A percentile compares a stretch with the other conserved stretches of the same genome.
These are phyloP conservation scores for Bacidia rubella DNA, from an alignment of 495 filamentous ascomycete species.

Conservation along the genomic window DNA sequence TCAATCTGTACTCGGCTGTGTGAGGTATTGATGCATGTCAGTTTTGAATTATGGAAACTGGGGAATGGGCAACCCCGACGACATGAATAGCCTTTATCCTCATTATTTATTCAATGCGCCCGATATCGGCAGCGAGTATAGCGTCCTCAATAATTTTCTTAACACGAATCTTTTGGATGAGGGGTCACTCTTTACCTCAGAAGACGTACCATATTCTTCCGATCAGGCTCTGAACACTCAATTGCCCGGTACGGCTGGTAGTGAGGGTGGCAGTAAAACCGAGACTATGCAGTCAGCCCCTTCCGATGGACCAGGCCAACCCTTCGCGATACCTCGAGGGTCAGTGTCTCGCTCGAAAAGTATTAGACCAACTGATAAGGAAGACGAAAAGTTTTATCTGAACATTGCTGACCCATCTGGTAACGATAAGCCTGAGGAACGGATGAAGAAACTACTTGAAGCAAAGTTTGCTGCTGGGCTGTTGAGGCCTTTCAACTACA, in stretches of 20 bases:
- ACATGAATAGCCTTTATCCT: conserved; percentile 87
- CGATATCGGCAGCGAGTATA: conserved; percentile 91
- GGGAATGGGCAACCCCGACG: conserved; percentile 66
- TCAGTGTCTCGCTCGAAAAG: conserved; percentile 46
- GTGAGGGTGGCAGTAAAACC: conserved; percentile 9
- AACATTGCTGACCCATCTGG: conserved; percentile 91
- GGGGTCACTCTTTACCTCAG: conserved; percentile 48
- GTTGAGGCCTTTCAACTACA: conserved; percentile 93
- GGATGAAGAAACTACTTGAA: conserved; percentile 87
- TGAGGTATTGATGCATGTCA: conserved; percentile 17
- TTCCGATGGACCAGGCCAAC: conserved; percentile 26
- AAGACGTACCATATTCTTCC: conserved; percentile 42
- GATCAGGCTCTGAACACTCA: conserved; percentile 41
- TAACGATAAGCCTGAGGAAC: conserved; percentile 79
- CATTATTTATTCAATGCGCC: conserved; percentile 92
- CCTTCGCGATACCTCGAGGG: conserved; percentile 36
- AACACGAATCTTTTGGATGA: conserved; percentile 79
- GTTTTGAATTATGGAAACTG: conserved; percentile 55
- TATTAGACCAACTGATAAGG: conserved; percentile 58
- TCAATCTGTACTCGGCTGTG: background rate
- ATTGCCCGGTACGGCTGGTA: conserved; percentile 27
- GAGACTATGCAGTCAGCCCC: conserved; percentile 12
- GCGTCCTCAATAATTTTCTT: conserved; percentile 89
- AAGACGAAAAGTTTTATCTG: conserved; percentile 84
- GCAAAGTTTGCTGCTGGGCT: conserved; percentile 93